These are phyloP conservation scores for Microsporum audouinii DNA, from an alignment of 2,329 filamentous ascomycete genomes.

Conservation along the genomic window DNA sequence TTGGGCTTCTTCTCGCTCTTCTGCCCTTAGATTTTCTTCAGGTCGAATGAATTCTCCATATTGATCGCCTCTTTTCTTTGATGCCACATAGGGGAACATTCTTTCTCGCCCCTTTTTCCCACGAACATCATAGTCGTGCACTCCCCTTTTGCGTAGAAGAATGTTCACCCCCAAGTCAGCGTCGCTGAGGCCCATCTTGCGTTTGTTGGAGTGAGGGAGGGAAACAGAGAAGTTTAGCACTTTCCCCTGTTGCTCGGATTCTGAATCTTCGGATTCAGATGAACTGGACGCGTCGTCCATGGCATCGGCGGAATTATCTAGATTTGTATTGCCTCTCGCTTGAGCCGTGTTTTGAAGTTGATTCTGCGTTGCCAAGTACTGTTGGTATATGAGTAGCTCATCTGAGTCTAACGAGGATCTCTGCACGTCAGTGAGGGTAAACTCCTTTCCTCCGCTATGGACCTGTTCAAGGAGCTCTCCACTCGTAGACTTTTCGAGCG, in stretches of 20 bases:
- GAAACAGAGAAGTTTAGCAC: constrained; percentile 80
- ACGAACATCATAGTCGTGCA: constrained; percentile 88
- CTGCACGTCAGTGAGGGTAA: constrained; percentile 51
- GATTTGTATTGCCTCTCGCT: constrained; percentile 51
- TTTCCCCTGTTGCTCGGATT: constrained; percentile 81
- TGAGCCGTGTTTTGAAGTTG: constrained; percentile 76
- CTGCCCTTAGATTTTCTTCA: constrained; percentile 84
- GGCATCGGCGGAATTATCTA: constrained; percentile 63
- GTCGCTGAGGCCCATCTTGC: constrained; percentile 75
- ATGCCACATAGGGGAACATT: constrained; percentile 77
- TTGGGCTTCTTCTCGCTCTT: constrained; percentile 72
- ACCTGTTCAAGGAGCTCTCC: constrained; percentile 56
- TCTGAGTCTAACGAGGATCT: constrained; percentile 58
- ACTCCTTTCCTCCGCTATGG: constrained; percentile 50
- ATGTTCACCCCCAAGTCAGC: constrained; percentile 88
- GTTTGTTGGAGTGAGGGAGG: constrained; percentile 69
- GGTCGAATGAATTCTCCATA: constrained; percentile 90
- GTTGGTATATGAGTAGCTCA: constrained; percentile 74
- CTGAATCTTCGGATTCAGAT: constrained; percentile 78
- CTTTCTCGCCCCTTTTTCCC: constrained; percentile 86
- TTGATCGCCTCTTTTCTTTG: constrained; percentile 70
- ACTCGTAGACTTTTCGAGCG: constrained; percentile 43
- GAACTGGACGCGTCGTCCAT: constrained; percentile 71
- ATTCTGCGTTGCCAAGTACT: constrained; percentile 78
- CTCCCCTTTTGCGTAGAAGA: constrained; percentile 71